A percentile compares a stretch with the other conserved stretches of the same genome.
These are phyloP conservation scores for Blastobotrys proliferans DNA, from an alignment of 1,139 yeast species.

Conservation along the genomic window DNA sequence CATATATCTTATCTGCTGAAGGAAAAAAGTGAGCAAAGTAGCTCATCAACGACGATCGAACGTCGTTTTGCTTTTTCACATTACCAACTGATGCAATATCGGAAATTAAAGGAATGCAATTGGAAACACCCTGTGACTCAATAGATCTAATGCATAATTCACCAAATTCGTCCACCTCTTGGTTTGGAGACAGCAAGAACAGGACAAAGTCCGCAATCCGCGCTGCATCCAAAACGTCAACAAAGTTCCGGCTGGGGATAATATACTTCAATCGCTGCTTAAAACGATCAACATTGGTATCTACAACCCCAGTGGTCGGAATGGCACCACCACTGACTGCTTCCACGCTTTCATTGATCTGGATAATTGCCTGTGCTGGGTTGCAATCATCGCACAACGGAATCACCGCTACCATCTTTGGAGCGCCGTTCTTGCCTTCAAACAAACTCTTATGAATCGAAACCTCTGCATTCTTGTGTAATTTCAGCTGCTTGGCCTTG, in stretches of 20 bases:
- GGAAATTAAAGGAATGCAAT: conserved; percentile 77
- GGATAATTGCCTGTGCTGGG: conserved; percentile 53
- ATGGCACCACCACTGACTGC: conserved; percentile 25
- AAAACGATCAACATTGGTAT: conserved; percentile 53
- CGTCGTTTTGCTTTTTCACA: conserved; percentile 71
- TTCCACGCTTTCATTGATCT: conserved; percentile 30
- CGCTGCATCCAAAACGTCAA: conserved; percentile 78
- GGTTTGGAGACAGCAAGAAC: conserved; percentile 77
- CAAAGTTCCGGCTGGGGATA: conserved; percentile 65
- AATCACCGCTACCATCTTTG: conserved; percentile 75
- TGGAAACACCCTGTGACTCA: conserved; percentile 88
- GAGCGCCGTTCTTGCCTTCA: conserved; percentile 76
- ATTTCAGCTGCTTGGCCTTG: conserved; percentile 70
- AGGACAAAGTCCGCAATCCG: conserved; percentile 85
- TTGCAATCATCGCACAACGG: conserved; percentile 73
- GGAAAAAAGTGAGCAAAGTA: conserved; percentile 91
- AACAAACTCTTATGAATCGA: conserved; percentile 55
- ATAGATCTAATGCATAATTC: conserved; percentile 85
- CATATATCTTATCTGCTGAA: conserved; percentile 68
- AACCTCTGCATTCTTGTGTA: conserved; percentile 57
- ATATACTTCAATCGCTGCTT: conserved; percentile 72
- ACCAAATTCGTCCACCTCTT: conserved; percentile 81
- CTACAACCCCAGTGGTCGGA: conserved; percentile 35
- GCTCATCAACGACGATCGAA: conserved; percentile 75
- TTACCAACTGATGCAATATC: conserved; percentile 65